Evolutionary conservation across 163 green algal species (phyloP).

Genomic region (Chlorella variabilis): DNA sequence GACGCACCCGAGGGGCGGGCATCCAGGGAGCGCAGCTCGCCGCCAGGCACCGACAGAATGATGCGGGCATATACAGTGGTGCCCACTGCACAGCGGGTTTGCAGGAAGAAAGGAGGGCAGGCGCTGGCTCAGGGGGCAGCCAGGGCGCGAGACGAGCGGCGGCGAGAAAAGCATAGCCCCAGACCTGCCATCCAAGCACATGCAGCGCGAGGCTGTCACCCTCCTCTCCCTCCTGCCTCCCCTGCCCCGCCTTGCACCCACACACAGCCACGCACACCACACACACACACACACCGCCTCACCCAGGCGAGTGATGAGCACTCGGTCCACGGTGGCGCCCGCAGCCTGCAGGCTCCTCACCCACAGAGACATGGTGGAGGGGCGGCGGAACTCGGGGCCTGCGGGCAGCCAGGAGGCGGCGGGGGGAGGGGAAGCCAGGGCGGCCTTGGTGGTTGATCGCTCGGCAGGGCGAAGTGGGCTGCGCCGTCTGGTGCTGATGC

Average conservation of each 20-base stretch:
- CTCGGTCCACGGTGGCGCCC: slow-evolving; percentile 42
- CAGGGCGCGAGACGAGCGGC: not conserved
- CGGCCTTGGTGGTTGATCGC: too few species aligned
- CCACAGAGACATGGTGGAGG: slow-evolving; percentile 45
- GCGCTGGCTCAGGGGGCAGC: not conserved
- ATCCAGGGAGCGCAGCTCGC: slow-evolving; percentile 36
- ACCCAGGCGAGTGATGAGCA: slow-evolving; percentile 45
- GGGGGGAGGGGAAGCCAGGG: not conserved
- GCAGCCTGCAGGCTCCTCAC: slow-evolving; percentile 38
- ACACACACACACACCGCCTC: too few species aligned
- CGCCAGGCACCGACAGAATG: slow-evolving; percentile 37
- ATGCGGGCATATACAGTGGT: slow-evolving; percentile 49
- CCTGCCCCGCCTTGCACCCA: too few species aligned
- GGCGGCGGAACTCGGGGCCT: slow-evolving; percentile 39
- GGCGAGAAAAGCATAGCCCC: too few species aligned
- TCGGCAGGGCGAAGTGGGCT: too few species aligned
- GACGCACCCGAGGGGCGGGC: slow-evolving; percentile 29
- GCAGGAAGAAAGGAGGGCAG: too few species aligned
- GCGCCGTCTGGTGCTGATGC: too few species aligned
- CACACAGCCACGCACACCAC: too few species aligned
- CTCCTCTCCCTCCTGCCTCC: too few species aligned
- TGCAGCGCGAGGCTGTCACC: too few species aligned
- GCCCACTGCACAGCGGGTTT: slow-evolving; percentile 27
- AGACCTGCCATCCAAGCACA: too few species aligned
- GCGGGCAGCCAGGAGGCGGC: not conserved